Base-by-base conservation (phyloP, 108 stramenopile genomes). In the Cyclostephanos invisitatus region DNA sequence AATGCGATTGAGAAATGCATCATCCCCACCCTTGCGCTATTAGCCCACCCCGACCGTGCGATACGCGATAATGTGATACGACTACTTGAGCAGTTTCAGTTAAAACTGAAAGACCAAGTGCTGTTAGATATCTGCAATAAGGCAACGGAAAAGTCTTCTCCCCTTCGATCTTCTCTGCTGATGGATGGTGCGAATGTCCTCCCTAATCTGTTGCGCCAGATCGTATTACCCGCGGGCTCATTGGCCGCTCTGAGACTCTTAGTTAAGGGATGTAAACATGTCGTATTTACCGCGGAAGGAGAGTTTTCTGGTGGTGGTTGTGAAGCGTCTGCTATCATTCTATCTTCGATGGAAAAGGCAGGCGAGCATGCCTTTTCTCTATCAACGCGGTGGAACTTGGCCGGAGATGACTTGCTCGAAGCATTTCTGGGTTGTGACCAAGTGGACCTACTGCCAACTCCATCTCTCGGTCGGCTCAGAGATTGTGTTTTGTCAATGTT, bases 341-440 rank as follows among this genome's bases (percentile, higher is more conserved):
- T 95, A n/a, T 73, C 70, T 55, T 87, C 85, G 6, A 70, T 85
- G 60, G 89, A 92, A 56, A 55, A 62, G 46, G 72, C 90, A 12
- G 91, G 94, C 17, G 94, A 95, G 68, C 76, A 46, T 12, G 59
- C 56, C 15, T 88, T 90, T 65, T 87, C 91, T 17, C 57, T 91
- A 27, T 18, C 61, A 7, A 63, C 36, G 18, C 73, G 91, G 27
- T 95, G 94, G 94, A 56, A 82, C 17, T 21, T 60, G 29, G 87
- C 74, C 25, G 94, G 91, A 29, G 67, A 71, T 21, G 78, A 77
- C 9, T 47, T 94, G 11, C 68, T 90, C n/a, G 40, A 85, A 53
- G 38, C 56, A 5, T 78, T 83, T 66, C n/a, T 53, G 22, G 22
- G 21, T 29, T 35, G 59, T n/a, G 60, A 56, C 24, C 21, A 36